These are phyloP conservation scores for Epichloe sibirici DNA, from an alignment of 2,329 filamentous ascomycete genomes.

Conservation along the genomic window DNA sequence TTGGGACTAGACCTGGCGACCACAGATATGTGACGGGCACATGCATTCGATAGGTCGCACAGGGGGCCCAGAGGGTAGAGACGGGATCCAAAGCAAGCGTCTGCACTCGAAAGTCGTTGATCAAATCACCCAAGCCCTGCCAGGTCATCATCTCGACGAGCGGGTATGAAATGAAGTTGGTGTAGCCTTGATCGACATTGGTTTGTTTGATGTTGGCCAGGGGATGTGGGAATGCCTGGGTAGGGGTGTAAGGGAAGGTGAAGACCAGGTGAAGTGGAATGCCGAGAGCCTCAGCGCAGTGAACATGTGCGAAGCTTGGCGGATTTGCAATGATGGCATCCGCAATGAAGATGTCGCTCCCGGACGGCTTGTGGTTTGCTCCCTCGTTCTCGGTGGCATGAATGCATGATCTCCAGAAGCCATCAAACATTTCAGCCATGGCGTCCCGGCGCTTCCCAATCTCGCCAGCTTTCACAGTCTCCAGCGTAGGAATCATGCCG, in stretches of 20 bases:
- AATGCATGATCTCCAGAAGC: slow-evolving; percentile 70
- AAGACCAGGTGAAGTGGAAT: slow-evolving; percentile 80
- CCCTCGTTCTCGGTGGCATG: slow-evolving; percentile 55
- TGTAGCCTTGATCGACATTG: slow-evolving; percentile 59
- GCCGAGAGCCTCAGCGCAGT: slow-evolving; percentile 67
- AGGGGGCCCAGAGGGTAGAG: slow-evolving; percentile 65
- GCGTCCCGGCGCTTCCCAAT: slow-evolving; percentile 52
- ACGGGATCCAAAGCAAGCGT: slow-evolving; percentile 62
- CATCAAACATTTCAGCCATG: slow-evolving; percentile 75
- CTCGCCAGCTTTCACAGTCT: slow-evolving; percentile 62
- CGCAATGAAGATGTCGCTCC: slow-evolving; percentile 49
- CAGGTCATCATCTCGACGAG: slow-evolving; percentile 80
- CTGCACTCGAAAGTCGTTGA: slow-evolving; percentile 61
- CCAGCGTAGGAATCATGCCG: slow-evolving; percentile 61
- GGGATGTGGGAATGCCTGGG: slow-evolving; percentile 64
- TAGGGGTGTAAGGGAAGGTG: slow-evolving; percentile 72
- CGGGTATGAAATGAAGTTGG: slow-evolving; percentile 72
- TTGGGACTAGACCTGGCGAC: slow-evolving; percentile 54
- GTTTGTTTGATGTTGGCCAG: slow-evolving; percentile 62
- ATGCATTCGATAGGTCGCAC: slow-evolving; percentile 57
- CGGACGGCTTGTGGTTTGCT: slow-evolving; percentile 44
- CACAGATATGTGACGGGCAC: slow-evolving; percentile 67
- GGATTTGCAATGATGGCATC: slow-evolving; percentile 82
- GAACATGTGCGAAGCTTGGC: slow-evolving; percentile 64
- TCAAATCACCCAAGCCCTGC: slow-evolving; percentile 73